These are phyloP conservation scores for Zangia roseola DNA, from an alignment of 768 basidiomycete genomes.

Conservation along the genomic window DNA sequence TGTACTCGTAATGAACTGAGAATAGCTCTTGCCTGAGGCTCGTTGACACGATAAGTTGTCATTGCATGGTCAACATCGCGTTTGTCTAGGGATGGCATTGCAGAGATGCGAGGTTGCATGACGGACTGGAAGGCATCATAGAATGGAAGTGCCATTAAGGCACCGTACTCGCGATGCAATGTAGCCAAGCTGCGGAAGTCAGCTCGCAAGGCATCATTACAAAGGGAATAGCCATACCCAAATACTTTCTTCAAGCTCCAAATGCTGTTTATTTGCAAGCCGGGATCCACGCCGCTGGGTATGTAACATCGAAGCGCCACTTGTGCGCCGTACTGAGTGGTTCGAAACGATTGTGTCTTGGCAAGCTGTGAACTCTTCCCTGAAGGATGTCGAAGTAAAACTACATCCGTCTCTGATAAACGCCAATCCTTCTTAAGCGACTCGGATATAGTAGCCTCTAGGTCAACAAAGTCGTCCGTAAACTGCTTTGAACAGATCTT, in stretches of 20 bases:
- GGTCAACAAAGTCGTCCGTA: conserved; percentile 79
- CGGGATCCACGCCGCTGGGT: conserved; percentile 48
- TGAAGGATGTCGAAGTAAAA: conserved; percentile 68
- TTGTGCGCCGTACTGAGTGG: conserved; percentile 46
- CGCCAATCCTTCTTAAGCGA: conserved; percentile 68
- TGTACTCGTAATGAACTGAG: conserved; percentile 63
- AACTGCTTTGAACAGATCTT: conserved; percentile 68
- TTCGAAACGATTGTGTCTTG: conserved; percentile 57
- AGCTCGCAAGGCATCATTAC: conserved; percentile 1
- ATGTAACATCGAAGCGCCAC: conserved; percentile 58
- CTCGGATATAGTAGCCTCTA: conserved; percentile 64
- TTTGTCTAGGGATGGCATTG: conserved; percentile 41
- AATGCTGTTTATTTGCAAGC: conserved; percentile 57
- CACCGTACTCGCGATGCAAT: conserved; percentile 87
- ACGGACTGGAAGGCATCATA: conserved; percentile 77
- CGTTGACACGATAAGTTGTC: conserved; percentile 73
- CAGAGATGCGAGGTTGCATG: conserved; percentile 62
- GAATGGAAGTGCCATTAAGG: conserved; percentile 77
- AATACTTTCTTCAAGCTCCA: conserved; percentile 83
- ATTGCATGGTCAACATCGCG: conserved; percentile 65
- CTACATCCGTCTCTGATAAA: conserved; percentile 79
- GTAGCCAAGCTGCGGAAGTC: conserved; percentile 70
- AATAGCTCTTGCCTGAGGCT: conserved; percentile 93
- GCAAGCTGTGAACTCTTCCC: conserved; percentile 59
- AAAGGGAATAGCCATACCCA: conserved; percentile 47